Percentiles rank a stretch among this genome's conserved stretches.
Evolutionary conservation across 805 yeast species (phyloP).

Genomic region (Saccharomycopsis synnaedendra): DNA sequence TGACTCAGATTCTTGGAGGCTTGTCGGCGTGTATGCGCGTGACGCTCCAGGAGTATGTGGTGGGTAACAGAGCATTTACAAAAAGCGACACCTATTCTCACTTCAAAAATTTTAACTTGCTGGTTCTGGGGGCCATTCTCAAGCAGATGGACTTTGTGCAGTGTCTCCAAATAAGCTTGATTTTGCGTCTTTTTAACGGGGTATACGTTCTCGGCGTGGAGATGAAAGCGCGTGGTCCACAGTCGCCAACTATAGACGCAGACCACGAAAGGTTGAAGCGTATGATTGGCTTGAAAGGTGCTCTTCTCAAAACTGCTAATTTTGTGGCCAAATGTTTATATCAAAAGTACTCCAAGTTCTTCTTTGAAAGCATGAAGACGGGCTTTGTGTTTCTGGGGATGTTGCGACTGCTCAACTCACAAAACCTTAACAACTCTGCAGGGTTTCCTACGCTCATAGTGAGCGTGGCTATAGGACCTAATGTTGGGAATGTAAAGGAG

Average conservation of each 20-base stretch:
- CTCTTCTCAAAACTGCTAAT: neutral
- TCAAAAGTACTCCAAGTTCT: neutral
- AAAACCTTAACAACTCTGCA: neutral
- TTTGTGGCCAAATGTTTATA: neutral
- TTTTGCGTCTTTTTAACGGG: neutral
- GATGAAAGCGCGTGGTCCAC: neutral
- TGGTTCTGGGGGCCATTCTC: neutral
- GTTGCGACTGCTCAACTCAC: neutral
- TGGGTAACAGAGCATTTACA: neutral
- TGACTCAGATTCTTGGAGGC: constrained; percentile 1
- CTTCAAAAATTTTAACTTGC: constrained; percentile 5
- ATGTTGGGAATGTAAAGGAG: neutral
- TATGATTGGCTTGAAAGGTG: neutral
- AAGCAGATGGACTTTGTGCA: neutral
- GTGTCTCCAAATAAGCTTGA: neutral
- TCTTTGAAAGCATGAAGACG: neutral
- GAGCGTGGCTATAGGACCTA: neutral
- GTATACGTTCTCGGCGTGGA: neutral
- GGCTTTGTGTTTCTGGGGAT: neutral
- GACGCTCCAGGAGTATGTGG: neutral
- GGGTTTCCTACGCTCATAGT: too few species aligned
- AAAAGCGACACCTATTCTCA: neutral
- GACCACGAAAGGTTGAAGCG: neutral
- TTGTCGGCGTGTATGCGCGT: neutral
- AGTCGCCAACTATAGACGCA: neutral